Conservation (phyloP, 1,284 basidiomycete species). For the Boletus holoroseus region DNA sequence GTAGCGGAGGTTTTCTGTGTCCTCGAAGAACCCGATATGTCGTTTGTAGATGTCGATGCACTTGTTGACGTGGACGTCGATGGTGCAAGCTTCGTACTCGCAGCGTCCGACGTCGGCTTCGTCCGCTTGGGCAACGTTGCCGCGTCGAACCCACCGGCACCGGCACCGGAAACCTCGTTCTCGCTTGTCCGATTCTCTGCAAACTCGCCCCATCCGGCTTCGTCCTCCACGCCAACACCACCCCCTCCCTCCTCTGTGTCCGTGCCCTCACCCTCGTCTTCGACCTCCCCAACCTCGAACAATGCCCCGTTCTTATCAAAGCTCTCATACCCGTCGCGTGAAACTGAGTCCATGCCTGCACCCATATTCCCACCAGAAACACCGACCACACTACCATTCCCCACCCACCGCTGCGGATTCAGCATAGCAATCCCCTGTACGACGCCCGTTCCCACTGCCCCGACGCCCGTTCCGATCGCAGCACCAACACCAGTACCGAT, state of each 20-base stretch:
- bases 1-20: background rate
- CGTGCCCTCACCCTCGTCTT: conserved; percentile 26
- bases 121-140: background rate
- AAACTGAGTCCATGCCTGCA: background rate
- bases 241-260: conserved; percentile 11
- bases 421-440: conserved; percentile 83
- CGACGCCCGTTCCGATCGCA: conserved; percentile 64
- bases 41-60: conserved; percentile 5
- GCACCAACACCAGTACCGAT: conserved; percentile 48
- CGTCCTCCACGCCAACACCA: conserved; percentile 18
- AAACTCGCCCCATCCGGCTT: conserved; percentile 28
- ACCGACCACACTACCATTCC: conserved; percentile 23
- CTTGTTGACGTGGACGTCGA: background rate
- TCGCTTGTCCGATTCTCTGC: conserved; percentile 5
- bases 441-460: conserved; percentile 66
- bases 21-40: background rate
- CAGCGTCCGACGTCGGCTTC: background rate
- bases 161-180: background rate
- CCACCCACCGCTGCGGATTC: conserved; percentile 78
- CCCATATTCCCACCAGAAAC: conserved; percentile 28
- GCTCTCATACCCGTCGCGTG: conserved; percentile 29
- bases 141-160: background rate
- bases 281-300: conserved; percentile 60
- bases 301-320: conserved; percentile 44
- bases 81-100: background rate